Percentiles rank a stretch among this genome's conserved stretches.
Conservation (phyloP, 2,329 filamentous ascomycete species). For the Aspergillus texensis region DNA sequence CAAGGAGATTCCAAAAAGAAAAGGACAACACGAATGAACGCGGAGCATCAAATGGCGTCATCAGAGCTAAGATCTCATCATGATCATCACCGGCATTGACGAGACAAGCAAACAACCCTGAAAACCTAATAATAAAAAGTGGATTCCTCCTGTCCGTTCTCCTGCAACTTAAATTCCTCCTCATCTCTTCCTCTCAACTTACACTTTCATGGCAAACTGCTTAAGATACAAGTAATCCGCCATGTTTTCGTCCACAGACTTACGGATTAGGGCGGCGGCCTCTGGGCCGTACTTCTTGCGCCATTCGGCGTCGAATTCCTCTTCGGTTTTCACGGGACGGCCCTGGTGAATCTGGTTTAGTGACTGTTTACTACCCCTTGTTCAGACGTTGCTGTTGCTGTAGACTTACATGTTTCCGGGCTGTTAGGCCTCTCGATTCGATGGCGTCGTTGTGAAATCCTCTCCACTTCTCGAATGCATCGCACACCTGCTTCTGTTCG, state of each 20-base stretch:
- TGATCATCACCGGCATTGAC: constrained; percentile 8
- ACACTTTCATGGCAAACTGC: constrained; percentile 63
- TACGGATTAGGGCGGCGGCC: constrained; percentile 60
- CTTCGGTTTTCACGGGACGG: constrained; percentile 48
- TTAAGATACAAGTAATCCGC: constrained; percentile 66
- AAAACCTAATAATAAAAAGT: constrained; percentile 6
- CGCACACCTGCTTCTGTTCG: constrained; percentile 67
- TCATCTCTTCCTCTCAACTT: constrained; percentile 11
- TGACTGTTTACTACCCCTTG: constrained; percentile 10
- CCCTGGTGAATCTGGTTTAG: constrained; percentile 21
- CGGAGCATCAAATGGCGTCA: constrained; percentile 18
- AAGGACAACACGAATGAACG: constrained; percentile 9
- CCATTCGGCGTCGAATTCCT: constrained; percentile 63
- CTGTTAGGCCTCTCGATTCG: constrained; percentile 73
- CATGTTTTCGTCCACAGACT: constrained; percentile 62
- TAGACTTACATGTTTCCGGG: constrained; percentile 50
- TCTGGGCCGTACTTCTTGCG: constrained; percentile 62
- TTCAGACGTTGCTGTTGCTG: not conserved
- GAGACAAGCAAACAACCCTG: not conserved
- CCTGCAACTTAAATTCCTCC: constrained; percentile 5
- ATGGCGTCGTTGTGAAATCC: constrained; percentile 97
- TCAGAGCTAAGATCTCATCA: constrained; percentile 20
- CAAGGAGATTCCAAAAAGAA: not conserved
- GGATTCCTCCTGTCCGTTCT: not conserved
- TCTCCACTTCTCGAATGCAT: constrained; percentile 92